These are phyloP conservation scores for Globisporangium nagaii DNA, from an alignment of 352 stramenopile species.

Conservation along the genomic window DNA sequence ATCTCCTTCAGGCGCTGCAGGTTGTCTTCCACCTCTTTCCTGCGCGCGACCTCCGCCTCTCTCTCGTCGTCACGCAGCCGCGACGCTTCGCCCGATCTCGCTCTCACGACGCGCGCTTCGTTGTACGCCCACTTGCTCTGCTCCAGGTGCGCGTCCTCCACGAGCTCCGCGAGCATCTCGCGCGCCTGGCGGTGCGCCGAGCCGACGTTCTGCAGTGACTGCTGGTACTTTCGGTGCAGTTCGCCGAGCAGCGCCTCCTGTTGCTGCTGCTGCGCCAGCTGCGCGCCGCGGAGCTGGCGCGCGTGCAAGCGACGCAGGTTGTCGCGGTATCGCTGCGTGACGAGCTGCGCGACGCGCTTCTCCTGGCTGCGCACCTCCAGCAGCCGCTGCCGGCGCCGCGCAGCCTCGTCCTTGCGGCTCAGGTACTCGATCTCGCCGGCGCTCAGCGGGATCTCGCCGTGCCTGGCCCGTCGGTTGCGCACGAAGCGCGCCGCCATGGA, in stretches of 20 bases:
- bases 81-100: conserved; percentile 28
- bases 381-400: conserved; percentile 40
- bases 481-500: conserved; percentile 17
- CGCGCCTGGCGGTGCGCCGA: conserved; percentile 55
- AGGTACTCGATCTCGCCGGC: conserved; percentile 56
- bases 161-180: conserved; percentile 45
- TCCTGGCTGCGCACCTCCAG: conserved; percentile 57
- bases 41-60: conserved; percentile 15
- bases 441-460: conserved; percentile 59
- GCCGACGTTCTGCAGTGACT: conserved; percentile 56
- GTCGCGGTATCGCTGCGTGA: conserved; percentile 66
- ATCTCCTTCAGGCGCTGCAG: conserved; percentile 34
- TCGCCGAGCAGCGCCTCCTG: conserved; percentile 39
- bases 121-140: conserved; percentile 56
- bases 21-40: conserved; percentile 37
- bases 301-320: conserved; percentile 51
- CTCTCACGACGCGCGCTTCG: conserved; percentile 17
- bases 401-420: conserved; percentile 44
- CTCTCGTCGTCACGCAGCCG: conserved; percentile 21
- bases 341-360: conserved; percentile 49
- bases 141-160: conserved; percentile 44
- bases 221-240: conserved; percentile 46
- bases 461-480: conserved; percentile 10
- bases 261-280: conserved; percentile 20
- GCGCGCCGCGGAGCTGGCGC: conserved; percentile 20